These are phyloP conservation scores for Fusarium graminum DNA, from an alignment of 2,329 filamentous ascomycete genomes.

Conservation along the genomic window DNA sequence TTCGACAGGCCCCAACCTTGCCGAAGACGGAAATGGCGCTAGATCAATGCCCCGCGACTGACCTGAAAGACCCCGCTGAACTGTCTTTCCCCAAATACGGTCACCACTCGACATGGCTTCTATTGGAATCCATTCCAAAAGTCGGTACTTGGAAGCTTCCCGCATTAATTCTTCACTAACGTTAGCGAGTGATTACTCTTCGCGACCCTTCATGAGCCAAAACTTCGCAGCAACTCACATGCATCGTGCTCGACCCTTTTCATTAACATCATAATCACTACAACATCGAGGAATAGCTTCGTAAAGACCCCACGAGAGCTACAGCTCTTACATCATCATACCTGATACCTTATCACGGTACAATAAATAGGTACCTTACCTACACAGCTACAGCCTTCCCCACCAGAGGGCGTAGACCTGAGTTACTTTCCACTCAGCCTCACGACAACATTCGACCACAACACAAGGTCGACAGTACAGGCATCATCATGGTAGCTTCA, in stretches of 20 bases:
- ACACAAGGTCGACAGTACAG: slow-evolving; percentile 1
- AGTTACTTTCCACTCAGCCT: slow-evolving; percentile 16
- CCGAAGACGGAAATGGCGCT: slow-evolving; percentile 36
- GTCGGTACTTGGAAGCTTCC: slow-evolving; percentile 31
- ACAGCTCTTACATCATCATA: slow-evolving; percentile 34
- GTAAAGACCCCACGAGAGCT: slow-evolving; percentile 9
- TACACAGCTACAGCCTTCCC: slow-evolving; percentile 21
- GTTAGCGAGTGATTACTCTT: slow-evolving; percentile 29
- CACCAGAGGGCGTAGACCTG: slow-evolving; percentile 21
- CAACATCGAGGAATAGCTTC: slow-evolving; percentile 9
- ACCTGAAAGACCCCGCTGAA: slow-evolving; percentile 38
- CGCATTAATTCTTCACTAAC: slow-evolving; percentile 13
- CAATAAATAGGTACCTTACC: slow-evolving; percentile 5
- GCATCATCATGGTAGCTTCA: slow-evolving; percentile 54
- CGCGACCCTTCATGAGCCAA: slow-evolving; percentile 13
- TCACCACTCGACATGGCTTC: slow-evolving; percentile 32
- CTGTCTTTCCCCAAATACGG: slow-evolving; percentile 1
- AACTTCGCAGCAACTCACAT: slow-evolving; percentile 15
- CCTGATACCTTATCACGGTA: slow-evolving; percentile 23
- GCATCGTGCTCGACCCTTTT: slow-evolving; percentile 14
- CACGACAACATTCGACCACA: slow-evolving; percentile 19
- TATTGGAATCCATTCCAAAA: slow-evolving; percentile 37
- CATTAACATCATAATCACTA: slow-evolving; percentile 4
- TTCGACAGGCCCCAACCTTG: slow-evolving; percentile 15
- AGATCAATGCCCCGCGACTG: slow-evolving; percentile 35